These are phyloP conservation scores for Vitis hybrid DNA, from an alignment of 177 flowering plant genomes.

Conservation along the genomic window DNA sequence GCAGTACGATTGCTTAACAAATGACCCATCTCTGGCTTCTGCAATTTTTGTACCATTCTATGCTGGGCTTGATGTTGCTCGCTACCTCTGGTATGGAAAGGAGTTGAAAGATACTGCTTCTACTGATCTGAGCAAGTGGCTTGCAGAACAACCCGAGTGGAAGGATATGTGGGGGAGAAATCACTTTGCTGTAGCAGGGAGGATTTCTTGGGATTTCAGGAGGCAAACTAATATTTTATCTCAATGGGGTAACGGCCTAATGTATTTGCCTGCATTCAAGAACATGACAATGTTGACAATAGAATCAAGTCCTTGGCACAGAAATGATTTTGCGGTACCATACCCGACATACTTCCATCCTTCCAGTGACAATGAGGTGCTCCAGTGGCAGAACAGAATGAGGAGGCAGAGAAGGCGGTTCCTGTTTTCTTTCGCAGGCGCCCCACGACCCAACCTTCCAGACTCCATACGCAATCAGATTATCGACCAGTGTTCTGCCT, in stretches of 20 bases:
- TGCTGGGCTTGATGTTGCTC: slow-evolving; percentile 64
- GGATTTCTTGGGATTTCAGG: slow-evolving; percentile 78
- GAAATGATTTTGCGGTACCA: slow-evolving; percentile 61
- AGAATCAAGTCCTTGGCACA: slow-evolving; percentile 66
- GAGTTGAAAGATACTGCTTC: slow-evolving; percentile 40
- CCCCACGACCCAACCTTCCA: slow-evolving; percentile 40
- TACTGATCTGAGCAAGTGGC: slow-evolving; percentile 46
- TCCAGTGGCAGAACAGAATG: slow-evolving; percentile 66
- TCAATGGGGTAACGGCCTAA: slow-evolving; percentile 71
- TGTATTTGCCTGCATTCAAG: slow-evolving; percentile 50
- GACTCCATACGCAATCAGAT: slow-evolving; percentile 49
- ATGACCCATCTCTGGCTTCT: slow-evolving; percentile 55
- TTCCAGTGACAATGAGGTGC: slow-evolving; percentile 43
- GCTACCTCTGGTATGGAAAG: slow-evolving; percentile 52
- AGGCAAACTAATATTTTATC: slow-evolving; percentile 28
- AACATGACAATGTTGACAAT: slow-evolving; percentile 62
- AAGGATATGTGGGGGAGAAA: slow-evolving; percentile 55
- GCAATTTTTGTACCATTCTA: slow-evolving; percentile 77
- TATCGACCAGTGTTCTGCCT: slow-evolving; percentile 54
- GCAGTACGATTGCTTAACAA: slow-evolving; percentile 65
- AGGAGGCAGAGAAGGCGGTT: slow-evolving; percentile 30
- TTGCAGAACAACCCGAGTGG: slow-evolving; percentile 57
- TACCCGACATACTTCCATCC: slow-evolving; percentile 91
- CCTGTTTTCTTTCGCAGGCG: slow-evolving; percentile 69
- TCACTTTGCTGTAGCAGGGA: slow-evolving; percentile 75